Evolutionary conservation across 495 filamentous ascomycete species (phyloP), one percentile per base, ranked within the genome.

Genomic region (Hypoxylon fragiforme): DNA sequence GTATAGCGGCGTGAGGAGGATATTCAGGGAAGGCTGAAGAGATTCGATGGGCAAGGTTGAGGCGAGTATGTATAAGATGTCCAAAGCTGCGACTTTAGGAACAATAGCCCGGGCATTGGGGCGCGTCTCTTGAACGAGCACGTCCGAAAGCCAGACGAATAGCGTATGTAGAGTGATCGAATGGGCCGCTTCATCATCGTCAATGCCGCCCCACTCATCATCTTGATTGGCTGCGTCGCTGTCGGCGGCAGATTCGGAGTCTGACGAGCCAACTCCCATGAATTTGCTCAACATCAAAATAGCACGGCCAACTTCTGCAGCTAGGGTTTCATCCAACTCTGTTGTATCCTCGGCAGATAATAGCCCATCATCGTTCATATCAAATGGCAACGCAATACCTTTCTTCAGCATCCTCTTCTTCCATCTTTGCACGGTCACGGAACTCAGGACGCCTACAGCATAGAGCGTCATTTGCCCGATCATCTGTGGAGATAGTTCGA

Each of bases 61-160:
- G 71, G 52, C 89, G 67, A 62, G 85, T 68, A 57, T 83, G 71
- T 71, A 69, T 20, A 96, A 70, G 19, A 96, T 81, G 32, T 85
- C 81, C 39, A 97, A 78, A 12, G 88, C 81, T 1, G 88, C 84
- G 4, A 85, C 85, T 68, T 96, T 92, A 32, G 89, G 83, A 0
- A 85, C 68, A 7, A 90, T 67, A n/a, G 77, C 76, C 15, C 75
- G 62, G 24, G 83, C 76, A 19, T 77, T 81, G 6, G 85, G 84
- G 15, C 81, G 84, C 12, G 84, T 78, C 61, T 97, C 94, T 26
- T 85, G 83, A 20, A 95, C 84, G 26, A 97, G 75, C 40, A 96
- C 82, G 50, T 79, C 81, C 0, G 88, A 85, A 3, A 92, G 78
- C 68, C 89, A 85, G 42, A 76, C 76, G 57, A 95, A 85, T 47